Evolutionary conservation across 257 asterid genomes (phyloP), one percentile per base, ranked within the genome.

Genomic region (Gardenia jasminoides): DNA sequence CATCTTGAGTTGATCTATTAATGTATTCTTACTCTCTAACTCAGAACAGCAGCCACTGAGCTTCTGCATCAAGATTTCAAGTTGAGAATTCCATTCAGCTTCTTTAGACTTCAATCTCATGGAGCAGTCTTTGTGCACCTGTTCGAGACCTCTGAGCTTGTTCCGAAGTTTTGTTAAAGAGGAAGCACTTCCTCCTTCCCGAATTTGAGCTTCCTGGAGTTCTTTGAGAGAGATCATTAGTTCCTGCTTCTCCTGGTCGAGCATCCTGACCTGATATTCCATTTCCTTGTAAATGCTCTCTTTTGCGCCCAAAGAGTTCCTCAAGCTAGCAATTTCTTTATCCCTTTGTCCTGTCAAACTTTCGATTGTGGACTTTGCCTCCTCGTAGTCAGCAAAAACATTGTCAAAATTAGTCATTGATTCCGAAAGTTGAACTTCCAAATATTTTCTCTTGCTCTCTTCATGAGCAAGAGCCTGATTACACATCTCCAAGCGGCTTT

Each of bases 241-340:
- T 72, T 93, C 99, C 79, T 86, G 82, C 81, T 91, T 95, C 80
- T 93, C 99, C 82, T 86, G 94, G 84, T 93, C 92, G 85, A 87
- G 75, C 83, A 85, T 88, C 82, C 84, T 89, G 81, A 89, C 86
- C 81, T 89, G 97, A 80, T 95, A 91, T 85, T 93, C 94, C 96
- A 90, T 93, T 81, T 95, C 99, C 77, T 87, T 95, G 88, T 89
- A 87, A 72, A 84, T 89, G 68, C 88, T 72, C 76, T 93, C 97
- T 80, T 84, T 91, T 50, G 90, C 83, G 26, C 90, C 86, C 92
- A 91, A 80, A 2, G 88, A 79, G 81, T 92, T 89, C 77, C 98
- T 88, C 82, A 92, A 69, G 81, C 70, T 78, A 0, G 91, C 94
- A 11, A 93, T 88, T 72, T 95, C 97, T 81, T 89, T 88, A 85